Percentiles rank a stretch among this genome's conserved stretches.
These are phyloP conservation scores for Zygotorulaspora sp. DNA, from an alignment of 805 yeast genomes.

Conservation along the genomic window DNA sequence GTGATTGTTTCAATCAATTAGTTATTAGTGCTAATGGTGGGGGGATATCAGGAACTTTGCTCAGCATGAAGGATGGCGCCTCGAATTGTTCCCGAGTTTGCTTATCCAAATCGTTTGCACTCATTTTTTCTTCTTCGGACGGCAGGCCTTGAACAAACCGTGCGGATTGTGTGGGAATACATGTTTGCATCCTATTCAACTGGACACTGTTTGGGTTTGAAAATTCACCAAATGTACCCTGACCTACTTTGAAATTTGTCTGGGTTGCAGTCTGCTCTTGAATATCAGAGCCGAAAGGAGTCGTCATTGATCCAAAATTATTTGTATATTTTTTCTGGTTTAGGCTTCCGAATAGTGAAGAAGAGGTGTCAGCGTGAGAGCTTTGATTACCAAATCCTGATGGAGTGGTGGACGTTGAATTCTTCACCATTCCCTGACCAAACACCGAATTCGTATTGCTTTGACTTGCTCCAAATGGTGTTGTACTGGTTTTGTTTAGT, in stretches of 20 bases:
- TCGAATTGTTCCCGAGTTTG: constrained; percentile 46
- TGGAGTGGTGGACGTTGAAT: neutral
- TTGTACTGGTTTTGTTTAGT: constrained; percentile 1
- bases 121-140: constrained; percentile 27
- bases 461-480: neutral
- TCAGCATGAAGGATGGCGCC: constrained; percentile 47
- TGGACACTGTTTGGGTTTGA: neutral
- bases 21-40: constrained; percentile 51
- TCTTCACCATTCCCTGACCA: neutral
- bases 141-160: constrained; percentile 35
- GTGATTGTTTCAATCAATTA: constrained; percentile 1
- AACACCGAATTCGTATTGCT: neutral
- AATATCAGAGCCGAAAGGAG: neutral
- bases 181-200: neutral
- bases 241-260: neutral
- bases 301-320: neutral
- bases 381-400: constrained; percentile 1
- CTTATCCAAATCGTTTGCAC: constrained; percentile 41
- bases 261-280: neutral
- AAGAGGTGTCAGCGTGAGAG: neutral
- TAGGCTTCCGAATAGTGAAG: constrained; percentile 2
- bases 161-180: constrained; percentile 14
- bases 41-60: constrained; percentile 64
- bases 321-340: constrained; percentile 1
- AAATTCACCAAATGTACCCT: neutral